Evolutionary conservation across 371 early-diverging fungal genomes (phyloP).

Genomic region (Circinella minor): DNA sequence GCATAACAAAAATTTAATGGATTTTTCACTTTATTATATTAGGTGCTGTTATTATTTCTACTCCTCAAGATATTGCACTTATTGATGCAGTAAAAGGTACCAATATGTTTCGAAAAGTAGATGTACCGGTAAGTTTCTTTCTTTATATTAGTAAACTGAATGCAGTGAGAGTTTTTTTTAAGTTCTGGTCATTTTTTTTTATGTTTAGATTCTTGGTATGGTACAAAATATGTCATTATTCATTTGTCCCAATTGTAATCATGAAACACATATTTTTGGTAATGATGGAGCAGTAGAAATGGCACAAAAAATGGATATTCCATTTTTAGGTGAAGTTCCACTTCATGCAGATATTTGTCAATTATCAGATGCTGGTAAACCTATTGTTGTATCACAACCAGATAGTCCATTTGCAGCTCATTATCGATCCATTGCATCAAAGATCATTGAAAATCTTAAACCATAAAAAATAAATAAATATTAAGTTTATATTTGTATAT

Average conservation of each 20-base stretch:
- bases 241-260: constrained; percentile 82
- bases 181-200: too few species aligned
- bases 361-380: constrained; percentile 78
- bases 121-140: constrained; percentile 73
- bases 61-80: constrained; percentile 90
- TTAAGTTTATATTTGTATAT: background rate
- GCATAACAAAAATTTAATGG: too few species aligned
- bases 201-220: constrained; percentile 78
- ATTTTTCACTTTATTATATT: background rate
- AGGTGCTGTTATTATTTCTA: constrained; percentile 88
- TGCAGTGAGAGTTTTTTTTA: too few species aligned
- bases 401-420: constrained; percentile 63
- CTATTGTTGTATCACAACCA: constrained; percentile 74
- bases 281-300: constrained; percentile 65
- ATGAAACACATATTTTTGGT: constrained; percentile 83
- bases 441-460: constrained; percentile 46
- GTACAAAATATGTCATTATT: constrained; percentile 91
- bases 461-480: background rate
- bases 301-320: constrained; percentile 67
- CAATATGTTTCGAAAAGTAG: constrained; percentile 83
- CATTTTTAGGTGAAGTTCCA: constrained; percentile 79
- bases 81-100: constrained; percentile 84
- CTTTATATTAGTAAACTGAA: background rate
- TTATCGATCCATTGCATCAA: constrained; percentile 69
- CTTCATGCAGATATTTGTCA: constrained; percentile 77